Evolutionary conservation across 176 grass and related monocot genomes (phyloP), one percentile per base, ranked within the genome.

Genomic region (Typha latifolia): DNA sequence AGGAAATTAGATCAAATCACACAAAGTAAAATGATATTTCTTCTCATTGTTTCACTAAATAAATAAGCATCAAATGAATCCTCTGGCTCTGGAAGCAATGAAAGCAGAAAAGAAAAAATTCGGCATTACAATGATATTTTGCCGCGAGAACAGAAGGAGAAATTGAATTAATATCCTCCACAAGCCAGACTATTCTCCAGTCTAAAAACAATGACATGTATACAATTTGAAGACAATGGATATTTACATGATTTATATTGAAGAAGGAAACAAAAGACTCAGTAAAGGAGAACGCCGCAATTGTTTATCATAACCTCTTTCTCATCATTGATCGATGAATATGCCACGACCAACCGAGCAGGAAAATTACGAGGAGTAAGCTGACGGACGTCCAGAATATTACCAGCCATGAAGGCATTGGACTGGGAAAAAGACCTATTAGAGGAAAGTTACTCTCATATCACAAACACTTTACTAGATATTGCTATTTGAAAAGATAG

Each of bases 391-490:
- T 85, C 94, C 94, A 99, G 48, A 82, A 73, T 70, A 78, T 74
- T 64, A 99, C 73, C 68, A 99, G 57, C 83, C 85, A 90, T 56
- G 67, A 69, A 3, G 94, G 94, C 94, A 99, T 99, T 16, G 83
- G 81, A 51, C 80, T 87, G 0, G 89, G 94, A 57, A 99, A 99
- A 12, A 99, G 83, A 72, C 94, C 94, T 99, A 66, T 32, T 79
- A 49, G 52, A 72, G 49, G 4, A 67, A 74, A 20, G 63, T 0
- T 0, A 10, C 50, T 65, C 32, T n/a, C 3, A 68, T 43, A 4
- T 20, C 22, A 12, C 21, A 69, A 13, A 24, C 6, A 43, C 37
- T 43, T 43, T 2, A 43, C 37, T 43, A 43, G 37, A 43, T 9
- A 43, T 10, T 43, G 37, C 8, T 43, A 43, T 43, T 43, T 43